A percentile compares a stretch with the other conserved stretches of the same genome.
Conservation (phyloP, 495 filamentous ascomycete species). For the Tetracladium setigerum region DNA sequence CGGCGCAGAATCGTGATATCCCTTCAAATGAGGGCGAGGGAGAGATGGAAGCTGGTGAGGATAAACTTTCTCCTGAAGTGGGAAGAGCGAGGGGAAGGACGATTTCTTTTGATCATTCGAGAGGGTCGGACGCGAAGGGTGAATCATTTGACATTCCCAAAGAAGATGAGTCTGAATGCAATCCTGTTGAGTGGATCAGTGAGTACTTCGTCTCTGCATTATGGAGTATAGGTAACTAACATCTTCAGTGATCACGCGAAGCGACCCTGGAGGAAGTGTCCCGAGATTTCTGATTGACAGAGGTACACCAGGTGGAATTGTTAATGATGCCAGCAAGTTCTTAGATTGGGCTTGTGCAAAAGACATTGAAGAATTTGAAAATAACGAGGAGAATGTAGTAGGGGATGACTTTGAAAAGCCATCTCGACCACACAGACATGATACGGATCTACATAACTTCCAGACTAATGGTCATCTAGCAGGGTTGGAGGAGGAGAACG, state of each 20-base stretch:
- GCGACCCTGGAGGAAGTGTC: conserved; percentile 86
- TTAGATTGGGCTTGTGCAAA: conserved; percentile 70
- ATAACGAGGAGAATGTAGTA: conserved; percentile 25
- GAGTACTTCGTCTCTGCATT: no score
- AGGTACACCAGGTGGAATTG: conserved; percentile 78
- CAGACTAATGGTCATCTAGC: conserved; percentile 30
- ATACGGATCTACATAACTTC: conserved; percentile 19
- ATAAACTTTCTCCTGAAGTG: not conserved
- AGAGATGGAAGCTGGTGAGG: not conserved
- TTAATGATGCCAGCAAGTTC: conserved; percentile 76
- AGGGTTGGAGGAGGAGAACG: conserved; percentile 16
- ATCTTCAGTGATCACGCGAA: conserved; percentile 73
- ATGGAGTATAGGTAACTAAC: no score
- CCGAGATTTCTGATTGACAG: conserved; percentile 93
- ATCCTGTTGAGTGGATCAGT: conserved; percentile 78
- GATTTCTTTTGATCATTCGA: conserved; percentile 38
- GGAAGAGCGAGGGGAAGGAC: conserved; percentile 35
- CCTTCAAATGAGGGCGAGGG: conserved; percentile 8
- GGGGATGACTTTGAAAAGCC: conserved; percentile 18
- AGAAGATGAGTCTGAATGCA: conserved; percentile 45
- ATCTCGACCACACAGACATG: conserved; percentile 6
- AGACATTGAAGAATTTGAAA: conserved; percentile 35
- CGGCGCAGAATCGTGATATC: conserved; percentile 10
- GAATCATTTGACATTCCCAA: conserved; percentile 28
- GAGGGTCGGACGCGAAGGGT: conserved; percentile 29